phyloP scores from a whole-genome alignment of 1,139 yeast species.

The Pichia sp. region DNA sequence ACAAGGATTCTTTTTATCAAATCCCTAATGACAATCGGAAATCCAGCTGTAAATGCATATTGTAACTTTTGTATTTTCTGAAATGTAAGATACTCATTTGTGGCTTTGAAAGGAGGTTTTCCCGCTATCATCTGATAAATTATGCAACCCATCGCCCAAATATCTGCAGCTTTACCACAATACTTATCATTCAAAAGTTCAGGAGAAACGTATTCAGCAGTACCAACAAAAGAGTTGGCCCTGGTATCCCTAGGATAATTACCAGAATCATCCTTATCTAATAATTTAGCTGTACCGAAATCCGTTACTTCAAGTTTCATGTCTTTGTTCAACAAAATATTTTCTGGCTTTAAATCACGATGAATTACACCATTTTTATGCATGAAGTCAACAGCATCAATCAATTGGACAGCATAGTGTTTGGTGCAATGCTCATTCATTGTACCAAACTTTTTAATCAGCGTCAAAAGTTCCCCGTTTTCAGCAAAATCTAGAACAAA shows the following conservation, averaged over 20 bases:
- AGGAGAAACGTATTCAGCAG: conserved; percentile 81
- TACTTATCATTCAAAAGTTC: conserved; percentile 79
- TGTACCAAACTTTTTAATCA: conserved; percentile 56
- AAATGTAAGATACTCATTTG: conserved; percentile 91
- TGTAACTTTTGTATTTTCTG: conserved; percentile 86
- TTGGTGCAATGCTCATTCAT: conserved; percentile 51
- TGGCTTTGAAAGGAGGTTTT: conserved; percentile 91
- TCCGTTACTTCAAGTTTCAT: conserved; percentile 91
- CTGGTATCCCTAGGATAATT: conserved; percentile 57
- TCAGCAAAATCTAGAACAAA: conserved; percentile 78
- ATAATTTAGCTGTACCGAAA: conserved; percentile 92
- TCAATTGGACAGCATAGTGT: conserved; percentile 62
- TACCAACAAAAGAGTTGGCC: conserved; percentile 80
- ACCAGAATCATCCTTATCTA: conserved; percentile 45
- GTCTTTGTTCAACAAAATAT: conserved; percentile 72
- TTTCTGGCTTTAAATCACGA: conserved; percentile 94
- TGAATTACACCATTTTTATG: conserved; percentile 84
- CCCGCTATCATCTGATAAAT: conserved; percentile 92
- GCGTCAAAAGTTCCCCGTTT: conserved; percentile 67
- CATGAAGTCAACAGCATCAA: conserved; percentile 83
- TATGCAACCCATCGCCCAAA: conserved; percentile 97
- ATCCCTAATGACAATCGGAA: conserved; percentile 67
- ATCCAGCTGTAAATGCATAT: conserved; percentile 75
- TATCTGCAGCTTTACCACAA: conserved; percentile 83
- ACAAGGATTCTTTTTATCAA: conserved; percentile 65